A percentile compares a stretch with the other conserved stretches of the same genome.
phyloP scores from a whole-genome alignment of 2,329 filamentous ascomycete genomes.

The Colletotrichum somersetense region DNA sequence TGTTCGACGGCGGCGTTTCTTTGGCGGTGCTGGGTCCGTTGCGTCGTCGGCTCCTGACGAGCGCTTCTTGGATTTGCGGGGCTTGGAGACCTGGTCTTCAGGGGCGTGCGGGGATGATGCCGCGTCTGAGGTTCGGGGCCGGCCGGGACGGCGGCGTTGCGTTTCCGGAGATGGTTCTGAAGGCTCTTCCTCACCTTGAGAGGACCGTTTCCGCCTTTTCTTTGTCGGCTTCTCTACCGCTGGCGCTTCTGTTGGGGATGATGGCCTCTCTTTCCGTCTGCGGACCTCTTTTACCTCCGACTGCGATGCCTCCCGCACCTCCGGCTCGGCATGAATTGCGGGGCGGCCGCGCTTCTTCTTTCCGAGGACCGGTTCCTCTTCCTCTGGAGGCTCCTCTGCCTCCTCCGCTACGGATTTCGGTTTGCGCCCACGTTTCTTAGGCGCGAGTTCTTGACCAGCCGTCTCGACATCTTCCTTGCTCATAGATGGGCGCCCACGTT shows the following conservation, averaged over 20 bases:
- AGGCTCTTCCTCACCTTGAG: constrained; percentile 22
- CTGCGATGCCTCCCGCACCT: constrained; percentile 19
- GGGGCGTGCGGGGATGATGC: constrained; percentile 27
- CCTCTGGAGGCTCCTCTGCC: constrained; percentile 32
- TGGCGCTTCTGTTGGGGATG: background rate
- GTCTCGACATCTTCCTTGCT: constrained; percentile 31
- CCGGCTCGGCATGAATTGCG: constrained; percentile 31
- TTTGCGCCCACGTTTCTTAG: constrained; percentile 42
- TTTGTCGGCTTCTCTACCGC: constrained; percentile 18
- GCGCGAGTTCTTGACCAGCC: constrained; percentile 30
- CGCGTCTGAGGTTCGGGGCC: constrained; percentile 34
- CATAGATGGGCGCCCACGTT: constrained; percentile 48
- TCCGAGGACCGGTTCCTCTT: constrained; percentile 1
- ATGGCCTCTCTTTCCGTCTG: constrained; percentile 10
- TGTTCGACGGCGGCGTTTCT: constrained; percentile 30
- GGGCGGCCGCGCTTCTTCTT: constrained; percentile 26
- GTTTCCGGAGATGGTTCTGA: constrained; percentile 28
- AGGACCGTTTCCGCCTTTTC: constrained; percentile 16
- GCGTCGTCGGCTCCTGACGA: constrained; percentile 1
- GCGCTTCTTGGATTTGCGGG: constrained; percentile 34
- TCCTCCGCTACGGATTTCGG: constrained; percentile 37
- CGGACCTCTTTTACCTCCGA: background rate
- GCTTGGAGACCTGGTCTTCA: constrained; percentile 40
- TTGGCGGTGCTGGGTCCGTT: constrained; percentile 15
- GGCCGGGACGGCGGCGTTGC: constrained; percentile 40